Conservation (phyloP, 2,329 filamentous ascomycete species). For the Diaporthe aspalathi region DNA sequence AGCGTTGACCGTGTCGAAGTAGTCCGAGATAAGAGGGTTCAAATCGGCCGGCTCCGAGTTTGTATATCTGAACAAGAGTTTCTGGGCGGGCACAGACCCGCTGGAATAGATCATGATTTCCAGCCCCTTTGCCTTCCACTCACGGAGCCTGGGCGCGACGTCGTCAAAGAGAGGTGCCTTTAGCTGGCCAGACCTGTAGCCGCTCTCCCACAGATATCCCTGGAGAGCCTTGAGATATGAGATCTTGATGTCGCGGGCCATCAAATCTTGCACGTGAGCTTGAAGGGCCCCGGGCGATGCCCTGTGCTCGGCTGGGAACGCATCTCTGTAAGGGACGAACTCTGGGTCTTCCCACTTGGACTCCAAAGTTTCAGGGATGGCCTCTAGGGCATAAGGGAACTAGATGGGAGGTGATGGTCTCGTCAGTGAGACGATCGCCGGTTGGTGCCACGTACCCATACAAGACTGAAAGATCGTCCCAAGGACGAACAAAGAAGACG, state of each 20-base stretch:
- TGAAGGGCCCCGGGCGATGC: slow-evolving; percentile 69
- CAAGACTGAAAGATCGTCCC: slow-evolving; percentile 21
- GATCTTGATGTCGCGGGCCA: slow-evolving; percentile 78
- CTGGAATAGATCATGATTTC: slow-evolving; percentile 83
- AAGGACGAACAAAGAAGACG: slow-evolving; percentile 23
- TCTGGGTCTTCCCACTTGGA: slow-evolving; percentile 73
- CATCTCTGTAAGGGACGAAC: slow-evolving; percentile 76
- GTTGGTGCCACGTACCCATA: slow-evolving; percentile 4
- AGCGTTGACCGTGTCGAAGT: slow-evolving; percentile 85
- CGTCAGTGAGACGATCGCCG: slow-evolving; percentile 32
- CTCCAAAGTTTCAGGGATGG: slow-evolving; percentile 72
- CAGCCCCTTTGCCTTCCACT: slow-evolving; percentile 67
- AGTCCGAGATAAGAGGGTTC: slow-evolving; percentile 68
- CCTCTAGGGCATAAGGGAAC: slow-evolving; percentile 82
- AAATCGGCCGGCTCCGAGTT: slow-evolving; percentile 69
- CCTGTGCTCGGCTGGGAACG: slow-evolving; percentile 75
- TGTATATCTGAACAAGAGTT: slow-evolving; percentile 79
- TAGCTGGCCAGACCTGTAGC: slow-evolving; percentile 77
- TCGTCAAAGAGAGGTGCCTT: slow-evolving; percentile 80
- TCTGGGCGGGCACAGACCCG: slow-evolving; percentile 83
- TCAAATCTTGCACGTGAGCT: slow-evolving; percentile 77
- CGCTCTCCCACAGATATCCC: slow-evolving; percentile 81
- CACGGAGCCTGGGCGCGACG: slow-evolving; percentile 71
- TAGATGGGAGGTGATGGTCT: slow-evolving; percentile 48
- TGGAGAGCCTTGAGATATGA: slow-evolving; percentile 84